A percentile compares a stretch with the other conserved stretches of the same genome.
Conservation (phyloP, 257 asterid genomes). For the Craterostigma plantagineum region DNA sequence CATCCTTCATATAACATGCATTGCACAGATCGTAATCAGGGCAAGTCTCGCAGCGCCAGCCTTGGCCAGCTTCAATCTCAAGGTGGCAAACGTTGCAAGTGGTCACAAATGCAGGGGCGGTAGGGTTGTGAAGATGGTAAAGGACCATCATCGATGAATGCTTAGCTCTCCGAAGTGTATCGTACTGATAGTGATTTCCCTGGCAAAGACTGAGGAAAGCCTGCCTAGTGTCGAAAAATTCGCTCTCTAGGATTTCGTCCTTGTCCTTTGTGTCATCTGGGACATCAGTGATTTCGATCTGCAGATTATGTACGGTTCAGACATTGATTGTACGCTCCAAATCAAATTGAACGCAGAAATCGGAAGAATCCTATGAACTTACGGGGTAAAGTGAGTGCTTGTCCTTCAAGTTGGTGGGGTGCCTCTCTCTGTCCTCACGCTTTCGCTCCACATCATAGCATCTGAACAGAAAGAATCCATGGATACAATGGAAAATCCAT, state of each 20-base stretch:
- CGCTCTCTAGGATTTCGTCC: conserved; percentile 79
- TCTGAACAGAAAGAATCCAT: conserved; percentile 19
- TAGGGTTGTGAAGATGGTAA: conserved; percentile 97
- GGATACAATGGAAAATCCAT: background rate
- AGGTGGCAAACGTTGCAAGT: conserved; percentile 56
- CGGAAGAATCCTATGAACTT: conserved; percentile 13
- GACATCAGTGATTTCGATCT: conserved; percentile 56
- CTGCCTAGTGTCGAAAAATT: conserved; percentile 97
- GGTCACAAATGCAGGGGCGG: conserved; percentile 87
- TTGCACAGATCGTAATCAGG: conserved; percentile 86
- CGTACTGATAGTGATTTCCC: conserved; percentile 96
- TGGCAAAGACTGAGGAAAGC: conserved; percentile 96
- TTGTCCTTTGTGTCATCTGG: conserved; percentile 68
- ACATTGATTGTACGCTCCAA: background rate
- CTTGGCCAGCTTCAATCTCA: conserved; percentile 92
- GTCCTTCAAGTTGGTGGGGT: conserved; percentile 72
- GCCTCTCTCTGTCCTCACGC: conserved; percentile 88
- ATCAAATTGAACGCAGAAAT: background rate
- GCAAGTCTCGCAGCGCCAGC: conserved; percentile 97
- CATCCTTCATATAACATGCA: conserved; percentile 78
- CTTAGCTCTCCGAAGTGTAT: conserved; percentile 93
- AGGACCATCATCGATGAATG: conserved; percentile 99
- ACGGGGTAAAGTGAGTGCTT: conserved; percentile 65
- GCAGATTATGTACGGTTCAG: conserved; percentile 7
- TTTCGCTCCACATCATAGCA: conserved; percentile 75